These are phyloP conservation scores for Fraxinus americana DNA, from an alignment of 257 asterid genomes.

Conservation along the genomic window DNA sequence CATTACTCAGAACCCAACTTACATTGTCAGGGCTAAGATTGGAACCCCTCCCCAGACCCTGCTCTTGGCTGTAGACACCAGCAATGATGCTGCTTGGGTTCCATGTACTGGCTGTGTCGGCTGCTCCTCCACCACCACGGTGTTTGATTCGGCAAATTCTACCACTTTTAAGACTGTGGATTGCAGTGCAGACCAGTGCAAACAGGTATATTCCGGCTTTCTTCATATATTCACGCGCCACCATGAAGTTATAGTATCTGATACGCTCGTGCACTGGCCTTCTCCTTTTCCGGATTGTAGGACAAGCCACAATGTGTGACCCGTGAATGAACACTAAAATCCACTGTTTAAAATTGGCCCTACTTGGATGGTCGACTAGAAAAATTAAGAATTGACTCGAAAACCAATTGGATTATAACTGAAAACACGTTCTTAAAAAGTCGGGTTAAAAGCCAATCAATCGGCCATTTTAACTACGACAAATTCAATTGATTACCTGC, in stretches of 20 bases:
- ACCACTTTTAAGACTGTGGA: slow-evolving; percentile 56
- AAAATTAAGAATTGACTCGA: not conserved
- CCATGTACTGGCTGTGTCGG: slow-evolving; percentile 77
- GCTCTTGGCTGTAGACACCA: slow-evolving; percentile 73
- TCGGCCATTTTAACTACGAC: not conserved
- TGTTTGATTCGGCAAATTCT: slow-evolving; percentile 51
- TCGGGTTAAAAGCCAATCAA: not conserved
- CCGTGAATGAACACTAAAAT: slow-evolving; percentile 14
- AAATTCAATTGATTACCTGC: too few species aligned
- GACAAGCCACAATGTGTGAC: not conserved
- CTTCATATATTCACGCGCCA: slow-evolving; percentile 20
- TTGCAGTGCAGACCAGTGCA: slow-evolving; percentile 68
- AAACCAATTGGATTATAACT: too few species aligned
- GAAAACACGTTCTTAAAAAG: not conserved
- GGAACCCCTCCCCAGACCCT: slow-evolving; percentile 80
- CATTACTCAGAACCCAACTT: slow-evolving; percentile 68
- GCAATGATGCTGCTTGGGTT: slow-evolving; percentile 82
- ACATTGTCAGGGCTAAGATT: slow-evolving; percentile 57
- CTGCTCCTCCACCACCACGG: slow-evolving; percentile 48
- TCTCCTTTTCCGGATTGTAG: slow-evolving; percentile 16
- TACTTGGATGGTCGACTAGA: not conserved
- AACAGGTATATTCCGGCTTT: slow-evolving; percentile 46
- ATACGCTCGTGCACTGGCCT: not conserved
- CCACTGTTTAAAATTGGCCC: not conserved
- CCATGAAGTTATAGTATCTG: slow-evolving; percentile 19